Percentiles rank a stretch among this genome's conserved stretches.
These are phyloP conservation scores for Fusarium clavum DNA, from an alignment of 2,329 filamentous ascomycete species.

Conservation along the genomic window DNA sequence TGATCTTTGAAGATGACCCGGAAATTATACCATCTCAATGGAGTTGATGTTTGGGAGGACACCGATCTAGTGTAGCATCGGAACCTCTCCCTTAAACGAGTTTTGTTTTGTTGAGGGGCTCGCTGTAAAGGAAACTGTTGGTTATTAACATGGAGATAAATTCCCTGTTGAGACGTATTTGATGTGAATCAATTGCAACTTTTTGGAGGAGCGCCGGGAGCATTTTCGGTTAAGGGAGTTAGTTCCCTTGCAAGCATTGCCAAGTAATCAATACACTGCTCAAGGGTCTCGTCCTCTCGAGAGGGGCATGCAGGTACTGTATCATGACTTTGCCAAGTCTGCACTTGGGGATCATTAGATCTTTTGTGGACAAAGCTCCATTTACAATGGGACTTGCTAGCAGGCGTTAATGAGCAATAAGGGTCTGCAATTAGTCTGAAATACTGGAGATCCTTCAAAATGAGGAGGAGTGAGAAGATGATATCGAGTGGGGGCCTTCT, in stretches of 20 bases:
- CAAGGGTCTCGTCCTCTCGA: neutral
- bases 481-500: conserved; percentile 1
- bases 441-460: neutral
- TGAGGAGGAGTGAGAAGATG: neutral
- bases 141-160: conserved; percentile 2
- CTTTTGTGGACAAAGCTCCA: conserved; percentile 8
- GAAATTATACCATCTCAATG: neutral
- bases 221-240: neutral
- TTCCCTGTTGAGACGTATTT: neutral
- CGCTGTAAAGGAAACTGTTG: conserved; percentile 2
- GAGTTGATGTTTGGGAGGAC: neutral
- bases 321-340: neutral
- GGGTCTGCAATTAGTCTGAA: neutral
- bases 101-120: neutral
- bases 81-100: neutral
- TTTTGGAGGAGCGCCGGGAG: neutral
- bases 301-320: conserved; percentile 29
- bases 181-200: neutral
- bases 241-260: neutral
- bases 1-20: neutral
- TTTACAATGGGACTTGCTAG: conserved; percentile 10
- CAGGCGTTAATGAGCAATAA: conserved; percentile 5
- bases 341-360: conserved; percentile 2
- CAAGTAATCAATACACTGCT: neutral
- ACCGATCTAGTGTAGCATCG: conserved; percentile 7